Evolutionary conservation across 306 rosid species (phyloP), one percentile per base, ranked within the genome.

Genomic region (Ochetophila trinervis): DNA sequence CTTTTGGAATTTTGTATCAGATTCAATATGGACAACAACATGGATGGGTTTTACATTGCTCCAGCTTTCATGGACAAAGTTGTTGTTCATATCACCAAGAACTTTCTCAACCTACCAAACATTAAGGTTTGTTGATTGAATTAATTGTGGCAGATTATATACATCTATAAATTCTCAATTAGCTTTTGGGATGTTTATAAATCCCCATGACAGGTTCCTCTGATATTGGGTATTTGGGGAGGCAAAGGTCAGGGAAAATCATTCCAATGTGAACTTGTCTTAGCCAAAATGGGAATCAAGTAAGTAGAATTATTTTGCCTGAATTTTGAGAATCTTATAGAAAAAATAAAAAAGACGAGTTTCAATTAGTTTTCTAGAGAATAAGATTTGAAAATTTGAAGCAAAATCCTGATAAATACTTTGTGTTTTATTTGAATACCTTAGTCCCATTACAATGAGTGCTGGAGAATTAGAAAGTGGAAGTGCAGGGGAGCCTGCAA

Each of bases 401-500:
- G 21, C 1, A 34, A 51, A 35, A 27, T 54, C 8, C 17, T 56
- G 2, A 16, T 8, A 6, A 22, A 9, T 32, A 47, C 47, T 37
- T 53, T 3, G 3, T 14, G 18, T 8, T 22, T 23, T 21, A 45
- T 21, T 40, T 75, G 53, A 18, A 35, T 36, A 30, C 27, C 54
- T 63, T 78, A 88, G 96, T 82, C 97, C 97, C 19, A 88, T 88
- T 19, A 65, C 84, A 94, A 88, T 91, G 96, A 88, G 97, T 78
- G 97, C 94, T 24, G 97, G 97, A 76, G 96, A 91, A 74, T 30
- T 91, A 69, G 97, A 91, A 78, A 91, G 97, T 66, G 97, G 97
- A 68, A 91, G 83, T 75, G 97, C 97, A 0, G 97, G 97, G 54
- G 97, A 91, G 85, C 97, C 94, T 0, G 94, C 97, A 17, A 91